phyloP scores from a whole-genome alignment of 75 land plant genomes.

The Pinus albicaulis region DNA sequence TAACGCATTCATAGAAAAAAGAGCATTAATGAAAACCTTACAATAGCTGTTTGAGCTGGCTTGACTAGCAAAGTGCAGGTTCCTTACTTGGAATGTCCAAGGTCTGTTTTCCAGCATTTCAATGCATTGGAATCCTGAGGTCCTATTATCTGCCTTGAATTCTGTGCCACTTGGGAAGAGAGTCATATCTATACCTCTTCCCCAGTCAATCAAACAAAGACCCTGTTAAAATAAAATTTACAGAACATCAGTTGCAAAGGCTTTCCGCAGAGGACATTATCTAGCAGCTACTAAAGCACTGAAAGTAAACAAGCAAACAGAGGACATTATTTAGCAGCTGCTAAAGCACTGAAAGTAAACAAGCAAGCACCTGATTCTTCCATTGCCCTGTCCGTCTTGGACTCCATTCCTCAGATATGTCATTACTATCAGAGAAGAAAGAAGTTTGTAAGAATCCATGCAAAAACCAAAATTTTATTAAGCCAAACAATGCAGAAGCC shows the following conservation, averaged over 20 bases:
- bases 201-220: constrained; percentile 97
- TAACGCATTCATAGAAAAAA: neutral
- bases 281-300: neutral
- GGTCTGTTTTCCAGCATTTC: constrained; percentile 85
- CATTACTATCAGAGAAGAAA: constrained; percentile 43
- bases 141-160: constrained; percentile 79
- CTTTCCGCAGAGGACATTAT: neutral
- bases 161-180: constrained; percentile 69
- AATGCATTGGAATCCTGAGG: constrained; percentile 84
- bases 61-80: too few relatives aligned
- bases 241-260: neutral
- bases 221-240: constrained; percentile 53
- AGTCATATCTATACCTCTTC: constrained; percentile 83
- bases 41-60: too few relatives aligned
- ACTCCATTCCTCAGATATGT: constrained; percentile 44
- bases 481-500: neutral
- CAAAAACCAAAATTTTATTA: neutral
- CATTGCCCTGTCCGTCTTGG: constrained; percentile 63
- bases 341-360: too few relatives aligned
- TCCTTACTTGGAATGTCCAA: constrained; percentile 83
- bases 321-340: neutral
- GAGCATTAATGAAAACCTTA: neutral
- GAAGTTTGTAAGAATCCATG: neutral
- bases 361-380: constrained; percentile 67
- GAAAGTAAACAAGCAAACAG: constrained; percentile 7